Conservation (phyloP, 345 rosid species). For the Orychophragmus violaceus region DNA sequence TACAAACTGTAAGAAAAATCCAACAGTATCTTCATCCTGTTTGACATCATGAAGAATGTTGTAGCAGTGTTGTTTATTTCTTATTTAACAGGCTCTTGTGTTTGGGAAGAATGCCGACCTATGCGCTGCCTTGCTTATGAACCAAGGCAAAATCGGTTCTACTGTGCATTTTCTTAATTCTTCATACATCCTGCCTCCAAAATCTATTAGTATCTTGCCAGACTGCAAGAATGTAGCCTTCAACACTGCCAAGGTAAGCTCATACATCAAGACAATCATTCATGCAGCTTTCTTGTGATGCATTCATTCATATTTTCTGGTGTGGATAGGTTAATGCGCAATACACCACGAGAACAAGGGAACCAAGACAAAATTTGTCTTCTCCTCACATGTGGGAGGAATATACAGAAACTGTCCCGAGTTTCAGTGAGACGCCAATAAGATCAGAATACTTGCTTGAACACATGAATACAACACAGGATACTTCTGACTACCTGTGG, state of each 20-base stretch:
- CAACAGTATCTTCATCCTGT: neutral
- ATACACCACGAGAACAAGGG: conserved; percentile 42
- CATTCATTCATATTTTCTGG: neutral
- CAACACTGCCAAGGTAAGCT: conserved; percentile 63
- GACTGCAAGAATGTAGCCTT: conserved; percentile 67
- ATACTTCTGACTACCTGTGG: conserved; percentile 84
- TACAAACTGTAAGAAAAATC: conserved; percentile 51
- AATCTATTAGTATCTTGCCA: conserved; percentile 64
- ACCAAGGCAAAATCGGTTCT: conserved; percentile 32
- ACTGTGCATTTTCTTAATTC: conserved; percentile 41
- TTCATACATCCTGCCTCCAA: conserved; percentile 49
- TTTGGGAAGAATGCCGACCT: conserved; percentile 34
- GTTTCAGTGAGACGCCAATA: conserved; percentile 39
- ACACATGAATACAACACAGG: conserved; percentile 64
- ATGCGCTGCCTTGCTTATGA: conserved; percentile 71
- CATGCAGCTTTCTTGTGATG: conserved; percentile 8
- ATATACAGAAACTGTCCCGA: conserved; percentile 47
- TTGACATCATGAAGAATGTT: neutral
- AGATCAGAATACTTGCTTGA: conserved; percentile 54
- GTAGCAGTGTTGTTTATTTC: neutral
- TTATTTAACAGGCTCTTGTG: conserved; percentile 54
- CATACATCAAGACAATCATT: neutral
- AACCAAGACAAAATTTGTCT: conserved; percentile 33
- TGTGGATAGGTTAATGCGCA: conserved; percentile 49
- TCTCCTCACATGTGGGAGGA: conserved; percentile 45